Conservation (phyloP, 192 early-diverging fungal genomes). For the Thoreauomyces humboldtii region DNA sequence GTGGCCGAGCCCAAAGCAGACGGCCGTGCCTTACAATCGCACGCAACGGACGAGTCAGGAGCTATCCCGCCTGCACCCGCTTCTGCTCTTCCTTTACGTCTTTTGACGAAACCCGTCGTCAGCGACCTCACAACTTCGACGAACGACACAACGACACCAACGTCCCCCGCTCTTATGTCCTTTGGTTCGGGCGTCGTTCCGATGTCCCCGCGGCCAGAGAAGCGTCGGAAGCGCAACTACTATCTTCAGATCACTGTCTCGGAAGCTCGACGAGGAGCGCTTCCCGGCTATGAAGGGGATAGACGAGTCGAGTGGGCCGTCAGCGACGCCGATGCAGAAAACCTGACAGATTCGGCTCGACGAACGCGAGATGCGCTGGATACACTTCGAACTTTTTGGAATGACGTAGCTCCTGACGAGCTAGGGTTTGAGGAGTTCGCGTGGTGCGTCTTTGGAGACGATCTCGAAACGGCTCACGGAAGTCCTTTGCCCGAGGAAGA, state of each 20-base stretch:
- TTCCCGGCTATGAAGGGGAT: constrained; percentile 32
- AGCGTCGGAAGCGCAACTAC: constrained; percentile 4
- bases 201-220: neutral
- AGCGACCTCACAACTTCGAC: too few relatives aligned
- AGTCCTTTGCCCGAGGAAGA: neutral
- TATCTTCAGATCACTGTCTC: constrained; percentile 23
- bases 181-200: neutral
- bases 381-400: constrained; percentile 22
- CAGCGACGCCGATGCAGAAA: neutral
- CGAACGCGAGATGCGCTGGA: constrained; percentile 7
- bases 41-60: too few relatives aligned
- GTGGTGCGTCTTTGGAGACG: constrained; percentile 28
- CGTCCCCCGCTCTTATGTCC: neutral
- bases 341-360: neutral
- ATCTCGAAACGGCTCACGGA: neutral
- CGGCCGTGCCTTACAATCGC: too few relatives aligned
- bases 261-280: constrained; percentile 1
- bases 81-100: too few relatives aligned
- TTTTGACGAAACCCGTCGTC: too few relatives aligned
- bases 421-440: constrained; percentile 17
- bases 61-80: too few relatives aligned
- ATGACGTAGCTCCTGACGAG: constrained; percentile 21
- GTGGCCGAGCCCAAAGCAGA: neutral
- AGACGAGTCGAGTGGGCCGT: constrained; percentile 19
- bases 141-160: too few relatives aligned